Conservation (phyloP, 805 yeast genomes). For the Brettanomyces nanus region DNA sequence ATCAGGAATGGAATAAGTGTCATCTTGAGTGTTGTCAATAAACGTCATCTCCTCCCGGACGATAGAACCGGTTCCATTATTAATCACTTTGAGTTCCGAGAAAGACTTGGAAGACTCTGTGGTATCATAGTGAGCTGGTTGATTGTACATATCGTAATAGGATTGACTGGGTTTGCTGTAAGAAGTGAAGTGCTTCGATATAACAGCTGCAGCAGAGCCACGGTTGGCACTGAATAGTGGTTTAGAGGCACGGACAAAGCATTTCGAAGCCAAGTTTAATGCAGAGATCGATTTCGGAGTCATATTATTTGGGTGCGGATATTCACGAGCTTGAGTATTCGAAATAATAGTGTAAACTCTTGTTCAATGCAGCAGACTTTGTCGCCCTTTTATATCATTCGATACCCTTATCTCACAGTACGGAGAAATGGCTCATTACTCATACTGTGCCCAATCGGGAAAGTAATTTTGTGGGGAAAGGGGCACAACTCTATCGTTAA, state of each 20-base stretch:
- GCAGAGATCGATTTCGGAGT: conserved; percentile 21
- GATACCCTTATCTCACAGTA: too few species aligned
- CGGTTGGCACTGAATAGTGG: conserved; percentile 1
- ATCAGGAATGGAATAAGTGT: conserved; percentile 7
- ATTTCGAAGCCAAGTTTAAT: conserved; percentile 22
- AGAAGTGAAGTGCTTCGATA: conserved; percentile 19
- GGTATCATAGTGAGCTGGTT: conserved; percentile 12
- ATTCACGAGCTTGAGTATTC: neutral
- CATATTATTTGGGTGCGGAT: too few species aligned
- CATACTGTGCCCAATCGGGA: conserved; percentile 1
- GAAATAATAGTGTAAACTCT: neutral
- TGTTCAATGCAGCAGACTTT: too few species aligned
- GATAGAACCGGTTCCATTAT: conserved; percentile 24
- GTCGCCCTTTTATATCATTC: too few species aligned
- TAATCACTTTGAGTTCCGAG: conserved; percentile 15
- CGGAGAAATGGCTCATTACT: too few species aligned
- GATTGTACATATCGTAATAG: conserved; percentile 18
- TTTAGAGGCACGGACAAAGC: conserved; percentile 9
- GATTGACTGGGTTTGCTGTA: conserved; percentile 16
- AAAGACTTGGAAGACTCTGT: conserved; percentile 4
- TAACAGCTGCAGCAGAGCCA: conserved; percentile 5
- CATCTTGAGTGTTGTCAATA: conserved; percentile 20
- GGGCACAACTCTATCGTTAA: too few species aligned
- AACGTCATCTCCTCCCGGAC: conserved; percentile 22
- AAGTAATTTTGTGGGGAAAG: conserved; percentile 1